These are phyloP conservation scores for Aphanocladium album DNA, from an alignment of 2,329 filamentous ascomycete species.

Conservation along the genomic window DNA sequence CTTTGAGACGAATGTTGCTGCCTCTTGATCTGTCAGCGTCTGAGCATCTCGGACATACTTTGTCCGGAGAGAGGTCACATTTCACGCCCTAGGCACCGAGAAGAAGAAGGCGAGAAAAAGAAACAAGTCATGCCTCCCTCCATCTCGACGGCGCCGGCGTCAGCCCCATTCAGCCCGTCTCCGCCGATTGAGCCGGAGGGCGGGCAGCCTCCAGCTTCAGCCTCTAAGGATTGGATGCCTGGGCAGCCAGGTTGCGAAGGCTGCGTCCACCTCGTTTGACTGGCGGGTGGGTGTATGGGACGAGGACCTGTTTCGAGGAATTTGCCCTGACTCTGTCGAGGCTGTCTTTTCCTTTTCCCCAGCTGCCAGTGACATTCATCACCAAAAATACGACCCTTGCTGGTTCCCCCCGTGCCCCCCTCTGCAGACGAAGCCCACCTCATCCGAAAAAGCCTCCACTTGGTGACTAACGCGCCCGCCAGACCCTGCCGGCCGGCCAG, in stretches of 20 bases:
- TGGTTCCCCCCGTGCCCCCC: too few species aligned
- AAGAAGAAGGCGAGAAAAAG: background rate
- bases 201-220: background rate
- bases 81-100: too few species aligned
- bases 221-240: background rate
- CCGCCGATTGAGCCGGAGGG: conserved; percentile 5
- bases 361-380: too few species aligned
- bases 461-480: conserved; percentile 8
- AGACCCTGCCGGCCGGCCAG: conserved; percentile 10
- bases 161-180: conserved; percentile 10
- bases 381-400: too few species aligned
- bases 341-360: too few species aligned
- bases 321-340: too few species aligned
- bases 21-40: background rate
- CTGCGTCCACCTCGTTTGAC: too few species aligned
- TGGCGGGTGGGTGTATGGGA: too few species aligned
- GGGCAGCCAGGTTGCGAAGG: too few species aligned
- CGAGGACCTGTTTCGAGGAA: too few species aligned
- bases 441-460: too few species aligned
- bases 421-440: too few species aligned
- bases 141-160: conserved; percentile 3
- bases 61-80: background rate
- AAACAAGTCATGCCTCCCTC: background rate
- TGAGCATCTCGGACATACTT: background rate
- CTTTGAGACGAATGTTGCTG: background rate